A percentile compares a stretch with the other conserved stretches of the same genome.
These are phyloP conservation scores for Parafenestella ontariensis DNA, from an alignment of 2,329 filamentous ascomycete genomes.

Conservation along the genomic window DNA sequence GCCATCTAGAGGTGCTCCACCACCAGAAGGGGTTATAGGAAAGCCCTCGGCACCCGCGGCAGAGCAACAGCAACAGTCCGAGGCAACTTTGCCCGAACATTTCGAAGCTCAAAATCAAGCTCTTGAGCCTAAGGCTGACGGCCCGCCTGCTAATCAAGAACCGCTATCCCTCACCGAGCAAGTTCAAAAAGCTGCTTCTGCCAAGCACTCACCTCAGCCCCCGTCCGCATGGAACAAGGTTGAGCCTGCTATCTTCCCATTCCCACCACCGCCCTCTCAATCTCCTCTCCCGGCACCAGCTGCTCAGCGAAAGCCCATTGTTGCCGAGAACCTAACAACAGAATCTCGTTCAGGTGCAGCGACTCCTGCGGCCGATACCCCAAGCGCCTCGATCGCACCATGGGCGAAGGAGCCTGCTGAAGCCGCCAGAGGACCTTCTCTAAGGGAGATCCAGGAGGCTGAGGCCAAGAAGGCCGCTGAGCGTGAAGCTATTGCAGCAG, in stretches of 20 bases:
- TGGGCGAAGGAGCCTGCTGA: slow-evolving; percentile 88
- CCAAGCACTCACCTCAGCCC: slow-evolving; percentile 63
- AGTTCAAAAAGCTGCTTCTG: slow-evolving; percentile 75
- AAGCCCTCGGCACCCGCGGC: slow-evolving; percentile 32
- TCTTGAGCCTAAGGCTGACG: slow-evolving; percentile 10
- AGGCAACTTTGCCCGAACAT: slow-evolving; percentile 29
- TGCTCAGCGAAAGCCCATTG: slow-evolving; percentile 83
- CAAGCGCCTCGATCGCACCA: slow-evolving; percentile 79
- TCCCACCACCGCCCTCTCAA: slow-evolving; percentile 75
- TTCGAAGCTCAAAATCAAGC: slow-evolving; percentile 22
- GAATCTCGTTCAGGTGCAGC: slow-evolving; percentile 77
- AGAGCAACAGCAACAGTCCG: slow-evolving; percentile 30
- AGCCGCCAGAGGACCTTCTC: slow-evolving; percentile 80
- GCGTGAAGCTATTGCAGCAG: slow-evolving; percentile 80
- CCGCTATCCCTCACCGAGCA: slow-evolving; percentile 80
- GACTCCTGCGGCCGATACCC: slow-evolving; percentile 72
- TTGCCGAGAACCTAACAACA: slow-evolving; percentile 74
- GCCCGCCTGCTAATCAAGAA: slow-evolving; percentile 51
- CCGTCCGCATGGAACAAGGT: slow-evolving; percentile 66
- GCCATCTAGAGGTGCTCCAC: slow-evolving; percentile 27
- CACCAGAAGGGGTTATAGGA: slow-evolving; percentile 47
- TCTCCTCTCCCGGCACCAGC: slow-evolving; percentile 89
- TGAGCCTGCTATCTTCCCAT: slow-evolving; percentile 78
- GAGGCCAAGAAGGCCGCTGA: slow-evolving; percentile 93
- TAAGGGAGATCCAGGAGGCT: slow-evolving; percentile 96